Base-by-base conservation (phyloP, 164 flowering plant genomes). In the Litsea cubeba region DNA sequence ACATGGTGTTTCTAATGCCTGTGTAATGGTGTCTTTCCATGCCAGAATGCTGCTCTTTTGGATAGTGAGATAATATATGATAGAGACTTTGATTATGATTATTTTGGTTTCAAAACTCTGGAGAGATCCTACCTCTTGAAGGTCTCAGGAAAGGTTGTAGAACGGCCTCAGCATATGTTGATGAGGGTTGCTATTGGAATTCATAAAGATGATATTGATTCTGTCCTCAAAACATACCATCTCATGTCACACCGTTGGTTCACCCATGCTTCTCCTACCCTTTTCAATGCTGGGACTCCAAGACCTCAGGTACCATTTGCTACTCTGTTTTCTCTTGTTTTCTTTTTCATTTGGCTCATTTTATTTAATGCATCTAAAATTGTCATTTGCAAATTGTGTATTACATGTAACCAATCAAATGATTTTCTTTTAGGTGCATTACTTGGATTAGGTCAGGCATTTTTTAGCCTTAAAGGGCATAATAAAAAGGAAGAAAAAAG, bases 101-200 rank as follows among this genome's bases (percentile, higher is more conserved):
- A 91, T 76, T 96, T 96, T 90, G 99, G 99, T 23, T 96, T 96
- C 79, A 96, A 96, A 83, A 94, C 99, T 62, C 97, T 96, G 58
- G 99, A 96, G 87, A 86, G 98, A 81, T 96, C 99, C 23, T 96
- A 96, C 83, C 97, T 94, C 69, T 78, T 96, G 76, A 94, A 92
- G 76, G 84, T 94, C n/a, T 85, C 87, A 71, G 97, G 97, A 70
- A 94, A 89, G 79, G 98, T 96, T 74, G 95, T 91, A 3, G 99
- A 96, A 77, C 89, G 99, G 79, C 99, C 99, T 62, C 99, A 96
- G 58, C 99, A 94, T 83, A 96, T 96, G 99, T 76, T 96, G 85
- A 96, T 96, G 99, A 88, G 99, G 80, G 99, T 96, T 77, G 79
- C 97, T 83, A 94, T 96, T 86, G 99, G 99, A 20, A 92, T 96